Percentiles rank a stretch among this genome's conserved stretches.
These are phyloP conservation scores for Boletus rubescentipes DNA, from an alignment of 768 basidiomycete species.

Conservation along the genomic window DNA sequence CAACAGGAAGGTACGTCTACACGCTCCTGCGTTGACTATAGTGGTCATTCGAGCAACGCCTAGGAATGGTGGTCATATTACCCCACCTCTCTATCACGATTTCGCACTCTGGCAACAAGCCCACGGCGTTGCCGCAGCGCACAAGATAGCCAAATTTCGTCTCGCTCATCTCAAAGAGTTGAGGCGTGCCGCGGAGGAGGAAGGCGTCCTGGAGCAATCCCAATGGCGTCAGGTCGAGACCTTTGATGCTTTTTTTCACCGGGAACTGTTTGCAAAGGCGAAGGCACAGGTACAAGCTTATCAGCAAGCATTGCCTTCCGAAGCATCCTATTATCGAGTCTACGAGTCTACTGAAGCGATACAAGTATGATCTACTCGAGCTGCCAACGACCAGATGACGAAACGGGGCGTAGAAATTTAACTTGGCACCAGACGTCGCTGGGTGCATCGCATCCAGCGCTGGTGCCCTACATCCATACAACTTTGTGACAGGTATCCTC, in stretches of 20 bases:
- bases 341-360: slow-evolving; percentile 35
- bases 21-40: too few species aligned
- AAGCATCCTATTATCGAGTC: slow-evolving; percentile 36
- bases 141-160: slow-evolving; percentile 59
- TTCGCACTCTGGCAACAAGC: slow-evolving; percentile 46
- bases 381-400: neutral
- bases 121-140: slow-evolving; percentile 47
- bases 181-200: slow-evolving; percentile 49
- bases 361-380: slow-evolving; percentile 19
- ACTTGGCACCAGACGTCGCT: slow-evolving; percentile 41
- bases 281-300: slow-evolving; percentile 45
- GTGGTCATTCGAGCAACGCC: neutral
- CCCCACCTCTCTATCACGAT: slow-evolving; percentile 58
- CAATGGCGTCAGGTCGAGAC: slow-evolving; percentile 60
- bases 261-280: slow-evolving; percentile 40
- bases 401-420: slow-evolving; percentile 40
- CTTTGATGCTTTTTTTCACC: slow-evolving; percentile 54
- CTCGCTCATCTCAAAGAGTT: slow-evolving; percentile 54
- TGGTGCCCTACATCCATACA: slow-evolving; percentile 69
- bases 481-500: slow-evolving; percentile 63
- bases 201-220: slow-evolving; percentile 48
- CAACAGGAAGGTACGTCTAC: slow-evolving; percentile 64
- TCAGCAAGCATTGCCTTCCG: slow-evolving; percentile 48
- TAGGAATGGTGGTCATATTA: slow-evolving; percentile 73
- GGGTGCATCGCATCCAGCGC: slow-evolving; percentile 56